A percentile compares a stretch with the other conserved stretches of the same genome.
These are phyloP conservation scores for Phellinidium pouzarii DNA, from an alignment of 1,284 basidiomycete genomes.

Conservation along the genomic window DNA sequence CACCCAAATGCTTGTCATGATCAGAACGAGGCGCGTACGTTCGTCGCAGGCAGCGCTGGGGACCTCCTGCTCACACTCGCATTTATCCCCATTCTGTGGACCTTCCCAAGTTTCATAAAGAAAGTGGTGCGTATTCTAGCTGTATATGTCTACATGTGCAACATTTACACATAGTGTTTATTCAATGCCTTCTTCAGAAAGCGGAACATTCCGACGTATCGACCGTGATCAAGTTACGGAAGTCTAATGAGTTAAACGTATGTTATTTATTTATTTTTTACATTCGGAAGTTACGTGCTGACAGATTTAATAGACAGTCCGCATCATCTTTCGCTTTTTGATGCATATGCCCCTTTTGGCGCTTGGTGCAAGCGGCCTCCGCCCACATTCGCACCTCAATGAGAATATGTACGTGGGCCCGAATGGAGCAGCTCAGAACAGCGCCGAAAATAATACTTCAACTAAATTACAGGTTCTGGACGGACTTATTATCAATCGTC, in stretches of 20 bases:
- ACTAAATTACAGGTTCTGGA: too few species aligned
- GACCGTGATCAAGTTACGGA: constrained; percentile 63
- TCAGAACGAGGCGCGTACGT: constrained; percentile 65
- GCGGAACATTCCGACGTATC: constrained; percentile 50
- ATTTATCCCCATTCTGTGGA: constrained; percentile 64
- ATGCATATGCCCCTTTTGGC: constrained; percentile 58
- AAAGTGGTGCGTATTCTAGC: constrained; percentile 43
- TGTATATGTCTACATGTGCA: constrained; percentile 4
- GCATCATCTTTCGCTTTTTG: constrained; percentile 62
- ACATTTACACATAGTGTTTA: not conserved
- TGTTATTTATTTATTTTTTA: constrained; percentile 24
- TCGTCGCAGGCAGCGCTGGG: constrained; percentile 61
- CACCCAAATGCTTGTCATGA: too few species aligned
- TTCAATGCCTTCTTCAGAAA: constrained; percentile 29
- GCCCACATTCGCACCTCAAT: constrained; percentile 55
- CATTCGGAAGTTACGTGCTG: not conserved
- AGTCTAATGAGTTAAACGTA: constrained; percentile 75
- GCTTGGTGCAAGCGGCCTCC: constrained; percentile 60
- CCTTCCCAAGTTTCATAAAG: constrained; percentile 56
- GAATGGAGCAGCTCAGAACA: too few species aligned
- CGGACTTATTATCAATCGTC: constrained; percentile 55
- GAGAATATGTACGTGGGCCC: constrained; percentile 44
- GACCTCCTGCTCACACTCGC: constrained; percentile 59
- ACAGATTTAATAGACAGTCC: constrained; percentile 44
- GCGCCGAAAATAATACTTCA: too few species aligned